Conservation (phyloP, 768 basidiomycete genomes). For the Phlegmacium glaucopus region DNA sequence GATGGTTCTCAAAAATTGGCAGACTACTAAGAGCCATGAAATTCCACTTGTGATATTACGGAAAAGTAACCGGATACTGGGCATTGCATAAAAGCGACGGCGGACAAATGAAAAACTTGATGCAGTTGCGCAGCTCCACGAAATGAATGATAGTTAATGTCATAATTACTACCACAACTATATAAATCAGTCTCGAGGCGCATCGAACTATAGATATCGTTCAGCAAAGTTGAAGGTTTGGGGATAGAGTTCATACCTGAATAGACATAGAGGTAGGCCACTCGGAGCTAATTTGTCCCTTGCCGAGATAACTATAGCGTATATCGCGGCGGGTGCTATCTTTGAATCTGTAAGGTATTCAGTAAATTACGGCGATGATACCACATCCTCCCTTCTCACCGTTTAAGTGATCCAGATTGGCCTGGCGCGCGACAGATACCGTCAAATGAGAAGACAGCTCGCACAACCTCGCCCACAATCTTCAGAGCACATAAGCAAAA, state of each 20-base stretch:
- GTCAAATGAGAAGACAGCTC: slow-evolving; percentile 54
- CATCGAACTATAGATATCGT: too few relatives aligned
- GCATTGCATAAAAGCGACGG: too few relatives aligned
- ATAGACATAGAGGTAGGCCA: slow-evolving; percentile 71
- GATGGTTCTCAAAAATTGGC: too few relatives aligned
- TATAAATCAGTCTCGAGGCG: too few relatives aligned
- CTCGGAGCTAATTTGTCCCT: slow-evolving; percentile 44
- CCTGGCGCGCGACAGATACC: slow-evolving; percentile 67
- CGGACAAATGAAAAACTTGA: too few relatives aligned
- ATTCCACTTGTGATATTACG: too few relatives aligned
- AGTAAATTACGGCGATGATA: not conserved
- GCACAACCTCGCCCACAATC: slow-evolving; percentile 61
- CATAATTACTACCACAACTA: too few relatives aligned
- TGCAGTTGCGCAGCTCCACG: too few relatives aligned
- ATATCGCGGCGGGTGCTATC: slow-evolving; percentile 45
- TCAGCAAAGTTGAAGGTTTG: too few relatives aligned
- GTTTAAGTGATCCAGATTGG: slow-evolving; percentile 58
- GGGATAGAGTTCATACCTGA: slow-evolving; percentile 33
- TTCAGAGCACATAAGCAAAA: slow-evolving; percentile 15
- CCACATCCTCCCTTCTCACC: slow-evolving; percentile 28
- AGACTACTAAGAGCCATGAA: too few relatives aligned
- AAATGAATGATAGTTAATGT: too few relatives aligned
- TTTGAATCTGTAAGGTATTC: slow-evolving; percentile 39
- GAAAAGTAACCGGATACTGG: too few relatives aligned
- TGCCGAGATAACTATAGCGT: slow-evolving; percentile 53